Conservation (phyloP, 768 basidiomycete genomes). For the Rhodotorula kratochvilovae region DNA sequence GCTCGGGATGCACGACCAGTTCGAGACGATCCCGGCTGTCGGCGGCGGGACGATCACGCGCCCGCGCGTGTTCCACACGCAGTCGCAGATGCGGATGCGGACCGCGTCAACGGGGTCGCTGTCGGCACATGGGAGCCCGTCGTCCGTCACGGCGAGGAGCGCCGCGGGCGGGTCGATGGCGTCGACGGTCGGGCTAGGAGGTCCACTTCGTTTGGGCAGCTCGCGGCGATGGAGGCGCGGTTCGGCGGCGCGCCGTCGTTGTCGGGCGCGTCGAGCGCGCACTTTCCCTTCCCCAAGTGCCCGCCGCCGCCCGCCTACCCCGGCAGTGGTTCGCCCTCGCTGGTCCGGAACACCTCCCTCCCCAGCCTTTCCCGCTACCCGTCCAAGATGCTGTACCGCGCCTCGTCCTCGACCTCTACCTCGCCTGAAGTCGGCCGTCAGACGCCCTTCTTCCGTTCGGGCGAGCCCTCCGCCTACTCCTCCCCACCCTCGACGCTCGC, state of each 20-base stretch:
- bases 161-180: constrained; percentile 19
- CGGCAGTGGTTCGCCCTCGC: neutral
- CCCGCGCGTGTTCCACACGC: constrained; percentile 78
- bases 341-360: constrained; percentile 24
- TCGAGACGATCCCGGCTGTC: constrained; percentile 84
- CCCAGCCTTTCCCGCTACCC: constrained; percentile 8
- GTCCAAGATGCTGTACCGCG: neutral
- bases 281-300: constrained; percentile 30
- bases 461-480: neutral
- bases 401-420: neutral
- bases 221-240: neutral
- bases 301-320: constrained; percentile 26
- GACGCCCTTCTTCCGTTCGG: neutral
- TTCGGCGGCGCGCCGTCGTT: neutral
- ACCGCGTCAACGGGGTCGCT: constrained; percentile 42
- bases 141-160: constrained; percentile 22
- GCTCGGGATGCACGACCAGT: constrained; percentile 49
- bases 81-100: constrained; percentile 60
- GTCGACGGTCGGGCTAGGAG: constrained; percentile 24
- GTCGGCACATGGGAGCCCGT: constrained; percentile 36
- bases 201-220: neutral
- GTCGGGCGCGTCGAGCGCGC: constrained; percentile 23
- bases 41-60: constrained; percentile 83
- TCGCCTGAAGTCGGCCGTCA: neutral
- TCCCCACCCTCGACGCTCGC: neutral